Evolutionary conservation across 2,329 filamentous ascomycete genomes (phyloP).

Genomic region (Colletotrichum navitas): DNA sequence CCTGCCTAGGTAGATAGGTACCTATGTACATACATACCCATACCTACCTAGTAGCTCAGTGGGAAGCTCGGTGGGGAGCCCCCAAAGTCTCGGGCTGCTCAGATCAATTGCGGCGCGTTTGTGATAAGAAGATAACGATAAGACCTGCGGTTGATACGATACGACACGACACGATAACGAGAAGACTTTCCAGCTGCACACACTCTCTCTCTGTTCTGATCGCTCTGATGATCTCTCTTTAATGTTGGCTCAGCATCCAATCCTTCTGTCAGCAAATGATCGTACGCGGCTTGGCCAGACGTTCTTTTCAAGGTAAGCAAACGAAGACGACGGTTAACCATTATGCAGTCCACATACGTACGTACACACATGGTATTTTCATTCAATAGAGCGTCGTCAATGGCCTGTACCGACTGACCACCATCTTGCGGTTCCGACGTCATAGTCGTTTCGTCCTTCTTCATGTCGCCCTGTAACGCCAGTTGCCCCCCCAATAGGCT

Average conservation of each 20-base stretch:
- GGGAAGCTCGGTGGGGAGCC: slow-evolving; percentile 6
- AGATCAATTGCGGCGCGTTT: background rate
- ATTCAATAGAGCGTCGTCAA: background rate
- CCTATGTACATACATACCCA: too few species aligned
- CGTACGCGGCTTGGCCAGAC: background rate
- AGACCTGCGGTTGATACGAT: background rate
- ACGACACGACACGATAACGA: background rate
- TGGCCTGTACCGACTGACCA: background rate
- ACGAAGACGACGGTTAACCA: background rate
- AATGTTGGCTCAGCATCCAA: background rate
- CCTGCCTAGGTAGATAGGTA: background rate
- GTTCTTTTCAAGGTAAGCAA: too few species aligned
- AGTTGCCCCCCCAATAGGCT: background rate
- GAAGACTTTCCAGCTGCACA: background rate
- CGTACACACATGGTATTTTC: background rate
- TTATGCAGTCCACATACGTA: too few species aligned
- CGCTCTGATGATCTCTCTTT: background rate
- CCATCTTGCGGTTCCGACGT: background rate
- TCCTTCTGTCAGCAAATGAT: background rate
- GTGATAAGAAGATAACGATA: background rate
- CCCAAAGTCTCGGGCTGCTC: background rate
- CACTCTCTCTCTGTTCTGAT: background rate
- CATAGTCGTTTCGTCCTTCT: background rate
- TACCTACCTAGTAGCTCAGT: background rate
- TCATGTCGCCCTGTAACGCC: background rate